Evolutionary conservation across 148 eudicot species (phyloP), one percentile per base, ranked within the genome.

Genomic region (Fallopia convolvulus): DNA sequence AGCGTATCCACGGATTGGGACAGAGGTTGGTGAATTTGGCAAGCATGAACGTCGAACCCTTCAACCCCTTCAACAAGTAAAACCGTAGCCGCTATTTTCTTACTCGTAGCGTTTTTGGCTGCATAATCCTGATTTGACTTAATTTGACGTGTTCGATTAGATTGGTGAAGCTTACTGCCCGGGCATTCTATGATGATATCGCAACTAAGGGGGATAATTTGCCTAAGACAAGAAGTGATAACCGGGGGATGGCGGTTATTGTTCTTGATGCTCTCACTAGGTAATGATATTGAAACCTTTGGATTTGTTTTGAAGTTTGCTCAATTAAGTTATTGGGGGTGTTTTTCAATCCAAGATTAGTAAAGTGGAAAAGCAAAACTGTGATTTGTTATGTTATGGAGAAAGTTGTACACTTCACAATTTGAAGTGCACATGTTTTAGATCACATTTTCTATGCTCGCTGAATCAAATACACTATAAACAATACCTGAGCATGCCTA

Each of bases 241-340:
- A 92, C 36, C 79, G 97, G 8, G 99, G 99, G 74, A 88, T 91
- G 80, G 99, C 94, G 5, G 99, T 95, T 41, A 93, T 95, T 60
- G 88, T 93, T 76, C 99, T 95, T 77, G 99, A 92, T 85, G 97
- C 99, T 32, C 93, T 92, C 56, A 95, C 97, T 13, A 91, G 96
- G 98, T 90, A 78, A 11, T 18, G 3, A 32, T 46, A 21, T 42
- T 32, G 14, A 46, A 8, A 76, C 32, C 49, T 53, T 50, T 8
- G 9, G 14, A 32, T 32, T 7, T 61, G 36, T 33, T 61, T 12
- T 30, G 17, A 18, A 0, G 44, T 72, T 5, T 8, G 75, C 6
- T 26, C 21, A 73, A 46, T 73, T 73, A 20, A 18, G 10, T 61
- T 41, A 14, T 11, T 42, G 48, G 13, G 47, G 47, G 15, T 44